Conservation (phyloP, 108 stramenopile genomes). For the Stephanodiscus triporus region DNA sequence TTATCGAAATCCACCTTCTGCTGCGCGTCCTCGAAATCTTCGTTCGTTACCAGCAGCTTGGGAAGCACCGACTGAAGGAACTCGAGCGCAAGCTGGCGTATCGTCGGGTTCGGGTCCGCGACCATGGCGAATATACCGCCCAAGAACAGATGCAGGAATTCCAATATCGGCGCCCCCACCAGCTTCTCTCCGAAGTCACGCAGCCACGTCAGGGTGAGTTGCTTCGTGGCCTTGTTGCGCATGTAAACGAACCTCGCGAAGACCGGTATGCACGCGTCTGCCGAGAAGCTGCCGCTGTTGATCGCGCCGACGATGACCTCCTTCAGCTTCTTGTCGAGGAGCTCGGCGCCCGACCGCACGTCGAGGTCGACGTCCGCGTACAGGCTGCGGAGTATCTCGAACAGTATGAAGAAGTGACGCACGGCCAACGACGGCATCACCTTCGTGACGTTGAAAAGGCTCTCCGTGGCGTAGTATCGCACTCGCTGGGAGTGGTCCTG, state of each 20-base stretch:
- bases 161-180: constrained; percentile 83
- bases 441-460: constrained; percentile 87
- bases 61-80: constrained; percentile 86
- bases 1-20: constrained; percentile 87
- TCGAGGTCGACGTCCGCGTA: constrained; percentile 87
- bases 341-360: constrained; percentile 80
- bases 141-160: constrained; percentile 82
- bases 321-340: constrained; percentile 83
- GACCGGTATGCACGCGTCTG: constrained; percentile 84
- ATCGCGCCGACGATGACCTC: constrained; percentile 85
- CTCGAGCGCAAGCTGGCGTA: constrained; percentile 83
- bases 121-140: constrained; percentile 89
- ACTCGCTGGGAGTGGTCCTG: constrained; percentile 89
- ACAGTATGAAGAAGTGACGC: constrained; percentile 88
- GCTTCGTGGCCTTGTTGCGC: constrained; percentile 88
- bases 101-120: constrained; percentile 76
- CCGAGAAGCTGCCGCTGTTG: constrained; percentile 77
- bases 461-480: constrained; percentile 88
- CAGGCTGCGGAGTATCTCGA: constrained; percentile 79
- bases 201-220: constrained; percentile 84
- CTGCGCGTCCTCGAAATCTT: constrained; percentile 73
- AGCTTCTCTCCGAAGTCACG: constrained; percentile 82
- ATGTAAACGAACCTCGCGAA: constrained; percentile 89
- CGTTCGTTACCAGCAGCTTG: constrained; percentile 70
- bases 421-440: constrained; percentile 79